A percentile compares a stretch with the other conserved stretches of the same genome.
Conservation (phyloP, 306 rosid genomes). For the Dryas drummondii region DNA sequence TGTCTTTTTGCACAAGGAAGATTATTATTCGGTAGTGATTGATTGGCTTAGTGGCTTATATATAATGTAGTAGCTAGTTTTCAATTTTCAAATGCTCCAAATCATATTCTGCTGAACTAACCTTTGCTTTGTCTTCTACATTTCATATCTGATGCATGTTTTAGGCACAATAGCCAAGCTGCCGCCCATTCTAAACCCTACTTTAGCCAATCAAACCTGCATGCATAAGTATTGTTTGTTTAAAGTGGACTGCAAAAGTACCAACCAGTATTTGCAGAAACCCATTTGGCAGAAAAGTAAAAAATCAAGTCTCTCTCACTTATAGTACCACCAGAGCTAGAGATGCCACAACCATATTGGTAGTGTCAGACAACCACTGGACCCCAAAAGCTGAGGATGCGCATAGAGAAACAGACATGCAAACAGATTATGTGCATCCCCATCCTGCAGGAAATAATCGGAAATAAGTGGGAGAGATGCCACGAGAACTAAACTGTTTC, state of each 20-base stretch:
- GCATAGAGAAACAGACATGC: no score
- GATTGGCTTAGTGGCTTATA: not conserved
- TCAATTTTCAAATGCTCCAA: slow-evolving; percentile 3
- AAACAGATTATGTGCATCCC: no score
- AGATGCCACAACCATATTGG: not conserved
- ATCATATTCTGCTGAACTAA: not conserved
- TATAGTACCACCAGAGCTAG: not conserved
- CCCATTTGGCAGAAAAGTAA: not conserved
- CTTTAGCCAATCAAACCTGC: slow-evolving; percentile 1
- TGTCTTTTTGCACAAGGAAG: not conserved
- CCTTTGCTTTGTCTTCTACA: not conserved
- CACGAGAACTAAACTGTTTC: not conserved
- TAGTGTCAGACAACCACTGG: no score
- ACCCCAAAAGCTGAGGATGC: no score
- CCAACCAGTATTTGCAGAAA: not conserved
- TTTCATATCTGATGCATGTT: slow-evolving; percentile 13
- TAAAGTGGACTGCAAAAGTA: not conserved
- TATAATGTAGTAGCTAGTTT: not conserved
- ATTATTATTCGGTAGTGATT: not conserved
- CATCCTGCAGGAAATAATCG: no score
- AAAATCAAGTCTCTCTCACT: no score
- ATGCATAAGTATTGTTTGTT: not conserved
- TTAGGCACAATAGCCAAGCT: slow-evolving; percentile 22
- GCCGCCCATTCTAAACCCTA: slow-evolving; percentile 20
- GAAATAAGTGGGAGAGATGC: not conserved